Conservation (phyloP, 1,284 basidiomycete species). For the Singerocomus inundabilis region DNA sequence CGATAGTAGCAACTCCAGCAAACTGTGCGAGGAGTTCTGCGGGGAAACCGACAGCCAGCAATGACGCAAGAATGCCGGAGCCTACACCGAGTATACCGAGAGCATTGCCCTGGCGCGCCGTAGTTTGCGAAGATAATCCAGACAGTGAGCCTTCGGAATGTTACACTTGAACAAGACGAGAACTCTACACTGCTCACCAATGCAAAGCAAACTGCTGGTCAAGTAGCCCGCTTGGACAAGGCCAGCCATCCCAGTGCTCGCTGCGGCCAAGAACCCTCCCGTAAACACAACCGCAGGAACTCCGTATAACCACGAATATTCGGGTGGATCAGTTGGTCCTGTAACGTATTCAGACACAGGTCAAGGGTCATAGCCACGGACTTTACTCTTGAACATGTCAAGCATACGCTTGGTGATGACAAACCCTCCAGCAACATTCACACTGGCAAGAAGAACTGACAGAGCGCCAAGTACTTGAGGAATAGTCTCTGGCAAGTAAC, state of each 20-base stretch:
- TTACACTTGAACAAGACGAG: background rate
- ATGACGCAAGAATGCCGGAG: slow-evolving; percentile 75
- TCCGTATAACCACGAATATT: slow-evolving; percentile 79
- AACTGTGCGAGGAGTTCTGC: slow-evolving; percentile 74
- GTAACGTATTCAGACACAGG: slow-evolving; percentile 5
- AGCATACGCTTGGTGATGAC: slow-evolving; percentile 85
- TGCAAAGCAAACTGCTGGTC: slow-evolving; percentile 78
- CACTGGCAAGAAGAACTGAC: slow-evolving; percentile 78
- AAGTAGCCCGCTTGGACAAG: slow-evolving; percentile 84
- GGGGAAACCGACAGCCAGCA: slow-evolving; percentile 79
- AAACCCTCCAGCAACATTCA: slow-evolving; percentile 84
- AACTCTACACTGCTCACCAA: slow-evolving; percentile 46
- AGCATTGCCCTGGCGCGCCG: slow-evolving; percentile 80
- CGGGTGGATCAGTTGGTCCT: slow-evolving; percentile 80
- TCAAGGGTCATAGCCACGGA: slow-evolving; percentile 5
- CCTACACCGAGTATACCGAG: slow-evolving; percentile 80
- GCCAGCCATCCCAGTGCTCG: slow-evolving; percentile 79
- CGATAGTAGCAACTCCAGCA: slow-evolving; percentile 69
- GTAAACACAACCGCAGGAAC: slow-evolving; percentile 78
- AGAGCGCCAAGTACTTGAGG: slow-evolving; percentile 75
- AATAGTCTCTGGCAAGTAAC: slow-evolving; percentile 76
- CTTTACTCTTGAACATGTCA: slow-evolving; percentile 84
- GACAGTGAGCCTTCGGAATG: slow-evolving; percentile 61
- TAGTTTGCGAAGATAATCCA: slow-evolving; percentile 70
- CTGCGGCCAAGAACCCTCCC: slow-evolving; percentile 76